These are phyloP conservation scores for Botrytis elliptica DNA, from an alignment of 2,329 filamentous ascomycete genomes.

Conservation along the genomic window DNA sequence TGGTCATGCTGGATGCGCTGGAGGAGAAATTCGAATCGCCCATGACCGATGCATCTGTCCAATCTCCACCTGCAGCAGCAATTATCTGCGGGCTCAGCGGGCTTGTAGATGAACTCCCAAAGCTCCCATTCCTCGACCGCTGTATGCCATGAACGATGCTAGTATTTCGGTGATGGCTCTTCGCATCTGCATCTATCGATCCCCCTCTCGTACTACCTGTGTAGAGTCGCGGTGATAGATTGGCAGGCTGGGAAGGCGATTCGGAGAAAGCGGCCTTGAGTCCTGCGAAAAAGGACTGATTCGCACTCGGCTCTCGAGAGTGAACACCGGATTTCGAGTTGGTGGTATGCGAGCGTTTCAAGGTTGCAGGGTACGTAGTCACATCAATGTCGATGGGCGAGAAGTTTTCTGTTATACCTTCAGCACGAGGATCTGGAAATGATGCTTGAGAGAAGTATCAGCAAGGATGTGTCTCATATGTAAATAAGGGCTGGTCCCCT, in stretches of 20 bases:
- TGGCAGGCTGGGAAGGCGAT: conserved; percentile 29
- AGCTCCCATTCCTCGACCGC: conserved; percentile 86
- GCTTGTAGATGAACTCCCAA: conserved; percentile 74
- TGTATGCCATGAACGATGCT: conserved; percentile 97
- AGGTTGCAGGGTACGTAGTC: conserved; percentile 32
- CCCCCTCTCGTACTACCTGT: conserved; percentile 38
- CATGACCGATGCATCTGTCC: conserved; percentile 38
- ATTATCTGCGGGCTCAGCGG: conserved; percentile 88
- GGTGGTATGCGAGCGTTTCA: conserved; percentile 35
- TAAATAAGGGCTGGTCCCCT: not conserved
- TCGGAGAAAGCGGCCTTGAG: conserved; percentile 29
- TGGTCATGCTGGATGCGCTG: conserved; percentile 33
- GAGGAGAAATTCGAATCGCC: conserved; percentile 34
- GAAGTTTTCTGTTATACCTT: conserved; percentile 32
- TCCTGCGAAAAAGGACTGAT: conserved; percentile 27
- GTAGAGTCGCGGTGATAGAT: conserved; percentile 35
- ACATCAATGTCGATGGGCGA: conserved; percentile 35
- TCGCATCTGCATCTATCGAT: conserved; percentile 50
- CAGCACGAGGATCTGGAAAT: conserved; percentile 32
- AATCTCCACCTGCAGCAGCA: conserved; percentile 56
- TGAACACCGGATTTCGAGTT: conserved; percentile 29
- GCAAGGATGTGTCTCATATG: conserved; percentile 27
- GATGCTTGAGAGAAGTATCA: conserved; percentile 33
- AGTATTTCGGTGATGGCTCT: conserved; percentile 81
- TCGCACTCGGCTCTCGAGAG: conserved; percentile 31